Evolutionary conservation across 805 yeast genomes (phyloP).

Genomic region (Candida odintsovae): DNA sequence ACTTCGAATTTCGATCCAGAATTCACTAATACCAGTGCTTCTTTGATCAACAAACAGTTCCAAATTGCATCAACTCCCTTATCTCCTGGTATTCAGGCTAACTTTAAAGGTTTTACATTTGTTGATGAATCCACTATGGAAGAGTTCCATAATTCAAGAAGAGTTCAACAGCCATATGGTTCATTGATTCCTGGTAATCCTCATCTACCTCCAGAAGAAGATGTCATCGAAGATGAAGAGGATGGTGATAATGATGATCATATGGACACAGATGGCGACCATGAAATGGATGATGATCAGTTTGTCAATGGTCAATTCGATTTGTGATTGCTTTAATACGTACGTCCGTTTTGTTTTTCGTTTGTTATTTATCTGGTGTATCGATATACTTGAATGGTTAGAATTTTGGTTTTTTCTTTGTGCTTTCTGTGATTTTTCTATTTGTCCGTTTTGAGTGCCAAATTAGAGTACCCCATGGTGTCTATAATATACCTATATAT

Average conservation of each 20-base stretch:
- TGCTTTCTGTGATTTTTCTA: not conserved
- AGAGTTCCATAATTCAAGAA: slow-evolving; percentile 54
- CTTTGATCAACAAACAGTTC: slow-evolving; percentile 65
- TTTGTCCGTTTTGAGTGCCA: not conserved
- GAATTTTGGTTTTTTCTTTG: not conserved
- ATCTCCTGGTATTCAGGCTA: slow-evolving; percentile 92
- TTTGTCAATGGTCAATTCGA: slow-evolving; percentile 90
- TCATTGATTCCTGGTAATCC: slow-evolving; percentile 79
- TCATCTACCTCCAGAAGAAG: slow-evolving; percentile 76
- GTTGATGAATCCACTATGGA: slow-evolving; percentile 92
- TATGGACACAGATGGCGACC: slow-evolving; percentile 40
- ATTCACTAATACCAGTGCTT: slow-evolving; percentile 87
- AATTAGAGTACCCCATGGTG: not conserved
- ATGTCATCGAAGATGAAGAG: slow-evolving; percentile 69
- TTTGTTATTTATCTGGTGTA: not conserved
- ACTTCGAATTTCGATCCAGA: slow-evolving; percentile 98
- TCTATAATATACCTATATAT: too few species aligned
- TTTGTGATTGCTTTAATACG: slow-evolving; percentile 34
- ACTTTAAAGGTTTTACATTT: slow-evolving; percentile 94
- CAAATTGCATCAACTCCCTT: slow-evolving; percentile 63
- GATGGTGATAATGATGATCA: slow-evolving; percentile 35
- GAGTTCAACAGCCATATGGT: slow-evolving; percentile 41
- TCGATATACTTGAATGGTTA: not conserved
- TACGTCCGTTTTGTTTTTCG: not conserved
- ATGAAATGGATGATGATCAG: slow-evolving; percentile 72